phyloP scores from a whole-genome alignment of 2,329 filamentous ascomycete species.

The Epichloe bromicola region DNA sequence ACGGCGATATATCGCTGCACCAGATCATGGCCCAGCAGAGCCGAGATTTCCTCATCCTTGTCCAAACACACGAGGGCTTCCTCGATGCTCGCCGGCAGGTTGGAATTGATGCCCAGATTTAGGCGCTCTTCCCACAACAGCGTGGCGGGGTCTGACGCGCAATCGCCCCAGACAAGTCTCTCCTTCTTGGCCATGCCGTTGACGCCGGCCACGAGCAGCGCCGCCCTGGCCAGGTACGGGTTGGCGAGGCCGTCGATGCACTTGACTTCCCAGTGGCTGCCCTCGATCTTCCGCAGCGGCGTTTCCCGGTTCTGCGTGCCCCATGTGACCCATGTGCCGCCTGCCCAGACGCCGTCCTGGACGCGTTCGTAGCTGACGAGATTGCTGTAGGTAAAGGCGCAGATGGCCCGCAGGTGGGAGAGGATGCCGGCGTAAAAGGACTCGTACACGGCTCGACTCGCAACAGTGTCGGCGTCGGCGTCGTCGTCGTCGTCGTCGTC shows the following conservation, averaged over 20 bases:
- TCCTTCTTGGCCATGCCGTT: slow-evolving; percentile 16
- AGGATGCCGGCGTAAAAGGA: slow-evolving; percentile 63
- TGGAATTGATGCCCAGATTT: slow-evolving; percentile 37
- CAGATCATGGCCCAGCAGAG: slow-evolving; percentile 33
- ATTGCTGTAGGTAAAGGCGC: slow-evolving; percentile 55
- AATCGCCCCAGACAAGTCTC: slow-evolving; percentile 38
- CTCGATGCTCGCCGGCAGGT: slow-evolving; percentile 39
- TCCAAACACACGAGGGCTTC: slow-evolving; percentile 41
- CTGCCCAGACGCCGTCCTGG: slow-evolving; percentile 58
- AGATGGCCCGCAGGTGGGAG: slow-evolving; percentile 49
- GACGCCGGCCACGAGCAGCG: slow-evolving; percentile 19
- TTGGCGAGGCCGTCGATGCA: slow-evolving; percentile 71
- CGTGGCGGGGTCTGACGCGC: slow-evolving; percentile 37
- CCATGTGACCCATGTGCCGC: slow-evolving; percentile 69
- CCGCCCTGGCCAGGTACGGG: slow-evolving; percentile 47
- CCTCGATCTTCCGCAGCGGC: slow-evolving; percentile 53
- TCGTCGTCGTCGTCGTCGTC: slow-evolving; percentile 5
- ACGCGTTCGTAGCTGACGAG: slow-evolving; percentile 57
- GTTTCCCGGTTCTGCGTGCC: slow-evolving; percentile 70
- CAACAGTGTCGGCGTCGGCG: background rate
- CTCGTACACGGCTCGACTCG: slow-evolving; percentile 34
- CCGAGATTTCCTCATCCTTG: slow-evolving; percentile 31
- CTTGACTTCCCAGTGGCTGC: slow-evolving; percentile 66
- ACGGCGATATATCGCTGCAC: slow-evolving; percentile 43
- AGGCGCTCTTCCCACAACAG: slow-evolving; percentile 34